Evolutionary conservation across 2,329 filamentous ascomycete species (phyloP).

Genomic region (Talaromyces sp.): DNA sequence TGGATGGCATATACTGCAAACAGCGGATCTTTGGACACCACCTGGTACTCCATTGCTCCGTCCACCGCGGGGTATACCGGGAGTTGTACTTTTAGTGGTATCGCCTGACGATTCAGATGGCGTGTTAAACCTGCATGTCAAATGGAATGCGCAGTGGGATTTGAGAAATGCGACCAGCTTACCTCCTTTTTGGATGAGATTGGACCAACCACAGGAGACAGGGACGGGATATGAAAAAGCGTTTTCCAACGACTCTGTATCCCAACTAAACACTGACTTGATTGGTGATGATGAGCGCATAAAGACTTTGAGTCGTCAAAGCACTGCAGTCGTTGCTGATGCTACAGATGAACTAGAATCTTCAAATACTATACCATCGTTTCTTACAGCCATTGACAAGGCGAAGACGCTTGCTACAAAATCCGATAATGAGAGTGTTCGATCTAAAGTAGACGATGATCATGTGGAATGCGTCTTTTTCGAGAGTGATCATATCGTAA

Average conservation of each 20-base stretch:
- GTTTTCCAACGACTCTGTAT: not conserved
- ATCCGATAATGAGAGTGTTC: not conserved
- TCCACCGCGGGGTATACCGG: slow-evolving; percentile 2
- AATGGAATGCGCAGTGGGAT: not conserved
- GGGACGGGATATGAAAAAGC: no score
- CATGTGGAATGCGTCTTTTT: not conserved
- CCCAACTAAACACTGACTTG: not conserved
- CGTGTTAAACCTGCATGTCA: slow-evolving; percentile 5
- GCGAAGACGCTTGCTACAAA: not conserved
- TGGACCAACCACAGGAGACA: not conserved
- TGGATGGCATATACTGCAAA: slow-evolving; percentile 7
- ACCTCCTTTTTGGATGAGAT: slow-evolving; percentile 2
- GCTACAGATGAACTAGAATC: not conserved
- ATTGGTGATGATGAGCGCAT: not conserved
- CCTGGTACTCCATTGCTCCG: slow-evolving; percentile 6
- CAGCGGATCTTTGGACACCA: slow-evolving; percentile 6
- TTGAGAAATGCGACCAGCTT: not conserved
- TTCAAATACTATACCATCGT: not conserved
- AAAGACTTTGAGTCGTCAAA: not conserved
- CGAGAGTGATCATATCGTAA: not conserved
- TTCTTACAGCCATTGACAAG: not conserved
- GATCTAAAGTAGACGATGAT: not conserved
- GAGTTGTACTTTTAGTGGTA: slow-evolving; percentile 1
- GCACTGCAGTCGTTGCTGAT: not conserved
- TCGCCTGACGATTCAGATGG: slow-evolving; percentile 6